Conservation (phyloP, 352 stramenopile genomes). For the Phytophthora podocarpi region DNA sequence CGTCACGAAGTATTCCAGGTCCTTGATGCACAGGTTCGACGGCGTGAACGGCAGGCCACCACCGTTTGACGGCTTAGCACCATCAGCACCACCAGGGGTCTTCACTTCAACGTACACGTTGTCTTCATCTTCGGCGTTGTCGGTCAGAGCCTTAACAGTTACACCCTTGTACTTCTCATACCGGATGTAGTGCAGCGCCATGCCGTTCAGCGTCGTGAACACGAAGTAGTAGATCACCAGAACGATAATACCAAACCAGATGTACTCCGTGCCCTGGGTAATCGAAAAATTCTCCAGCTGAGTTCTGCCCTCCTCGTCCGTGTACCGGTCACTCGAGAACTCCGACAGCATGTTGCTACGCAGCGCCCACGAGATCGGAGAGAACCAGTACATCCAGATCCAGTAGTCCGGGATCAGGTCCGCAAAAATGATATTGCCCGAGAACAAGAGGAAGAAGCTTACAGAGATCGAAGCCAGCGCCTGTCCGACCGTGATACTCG, state of each 20-base stretch:
- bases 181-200: slow-evolving; percentile 58
- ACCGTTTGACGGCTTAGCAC: neutral
- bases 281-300: slow-evolving; percentile 46
- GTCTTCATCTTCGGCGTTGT: slow-evolving; percentile 26
- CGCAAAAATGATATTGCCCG: slow-evolving; percentile 71
- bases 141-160: slow-evolving; percentile 38
- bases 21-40: slow-evolving; percentile 49
- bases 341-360: slow-evolving; percentile 63
- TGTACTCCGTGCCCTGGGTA: slow-evolving; percentile 41
- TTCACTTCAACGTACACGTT: slow-evolving; percentile 46
- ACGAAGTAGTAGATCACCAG: slow-evolving; percentile 60
- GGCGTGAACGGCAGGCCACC: slow-evolving; percentile 45
- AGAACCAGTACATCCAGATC: slow-evolving; percentile 85
- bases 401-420: slow-evolving; percentile 73
- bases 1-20: slow-evolving; percentile 59
- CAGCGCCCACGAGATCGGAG: slow-evolving; percentile 62
- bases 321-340: slow-evolving; percentile 47
- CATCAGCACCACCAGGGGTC: slow-evolving; percentile 17
- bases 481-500: slow-evolving; percentile 60
- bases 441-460: slow-evolving; percentile 74
- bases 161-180: slow-evolving; percentile 52
- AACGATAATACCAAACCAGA: slow-evolving; percentile 55
- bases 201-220: slow-evolving; percentile 51
- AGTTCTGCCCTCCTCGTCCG: neutral
- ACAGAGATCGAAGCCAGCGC: slow-evolving; percentile 53